Evolutionary conservation across 371 early-diverging fungal species (phyloP).

Genomic region (Mucor circinelloides): DNA sequence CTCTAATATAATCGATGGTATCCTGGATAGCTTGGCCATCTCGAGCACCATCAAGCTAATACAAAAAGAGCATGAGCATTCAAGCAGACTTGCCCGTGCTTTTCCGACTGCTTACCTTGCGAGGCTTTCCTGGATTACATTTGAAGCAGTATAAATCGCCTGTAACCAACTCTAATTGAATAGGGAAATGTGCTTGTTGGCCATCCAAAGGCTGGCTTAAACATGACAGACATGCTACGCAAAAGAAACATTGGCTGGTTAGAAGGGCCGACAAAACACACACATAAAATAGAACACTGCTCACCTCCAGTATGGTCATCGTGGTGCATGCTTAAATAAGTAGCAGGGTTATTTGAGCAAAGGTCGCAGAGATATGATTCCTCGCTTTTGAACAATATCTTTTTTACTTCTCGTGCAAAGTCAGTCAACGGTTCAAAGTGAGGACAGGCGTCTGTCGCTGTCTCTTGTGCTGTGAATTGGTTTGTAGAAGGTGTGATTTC

Average conservation of each 20-base stretch:
- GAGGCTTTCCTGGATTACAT: constrained; percentile 15
- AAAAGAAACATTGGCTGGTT: not conserved
- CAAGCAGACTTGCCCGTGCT: not conserved
- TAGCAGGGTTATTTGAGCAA: constrained; percentile 26
- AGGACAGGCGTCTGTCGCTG: constrained; percentile 3
- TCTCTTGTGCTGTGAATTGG: not conserved
- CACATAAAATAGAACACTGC: not conserved
- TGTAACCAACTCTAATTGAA: constrained; percentile 33
- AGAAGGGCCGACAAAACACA: too few relatives aligned
- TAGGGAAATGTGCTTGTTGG: constrained; percentile 20
- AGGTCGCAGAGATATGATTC: constrained; percentile 27
- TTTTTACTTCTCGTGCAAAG: constrained; percentile 26
- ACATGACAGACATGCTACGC: constrained; percentile 29
- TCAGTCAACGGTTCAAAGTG: constrained; percentile 13
- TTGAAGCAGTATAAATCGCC: constrained; percentile 31
- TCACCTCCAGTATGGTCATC: constrained; percentile 29
- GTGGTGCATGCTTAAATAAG: constrained; percentile 27
- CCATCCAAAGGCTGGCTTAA: constrained; percentile 8
- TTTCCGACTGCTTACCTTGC: constrained; percentile 21
- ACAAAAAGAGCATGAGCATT: not conserved
- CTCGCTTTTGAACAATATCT: constrained; percentile 24
- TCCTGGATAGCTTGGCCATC: not conserved
- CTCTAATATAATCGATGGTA: constrained; percentile 15
- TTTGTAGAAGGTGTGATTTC: not conserved
- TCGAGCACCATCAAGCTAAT: not conserved